Percentiles rank a stretch among this genome's conserved stretches.
These are phyloP conservation scores for Vitis vinifera DNA, from an alignment of 164 flowering plant species.

Conservation along the genomic window ASM3070453v1 NC_081810.1:23318501-23319000, in stretches of 20 bases:
- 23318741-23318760: slow-evolving; percentile 51
- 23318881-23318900: slow-evolving; percentile 85
- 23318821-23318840: slow-evolving; percentile 98
- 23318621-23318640: slow-evolving; percentile 48
- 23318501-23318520: too few species aligned
- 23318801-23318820: slow-evolving; percentile 89
- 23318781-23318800: slow-evolving; percentile 89
- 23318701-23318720: not conserved
- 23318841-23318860: slow-evolving; percentile 86
- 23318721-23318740: not conserved
- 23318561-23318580: not conserved
- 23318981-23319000: not conserved
- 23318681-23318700: not conserved
- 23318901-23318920: slow-evolving; percentile 6
- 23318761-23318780: slow-evolving; percentile 85
- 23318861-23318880: slow-evolving; percentile 99
- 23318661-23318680: slow-evolving; percentile 66
- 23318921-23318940: not conserved
- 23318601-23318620: slow-evolving; percentile 72
- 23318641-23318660: slow-evolving; percentile 50
- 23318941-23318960: not conserved
- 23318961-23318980: not conserved
- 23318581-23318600: not conserved
- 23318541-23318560: not conserved
- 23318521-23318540: too few species aligned